Conservation (phyloP, 108 stramenopile species). For the Stephanodiscus triporus region DNA sequence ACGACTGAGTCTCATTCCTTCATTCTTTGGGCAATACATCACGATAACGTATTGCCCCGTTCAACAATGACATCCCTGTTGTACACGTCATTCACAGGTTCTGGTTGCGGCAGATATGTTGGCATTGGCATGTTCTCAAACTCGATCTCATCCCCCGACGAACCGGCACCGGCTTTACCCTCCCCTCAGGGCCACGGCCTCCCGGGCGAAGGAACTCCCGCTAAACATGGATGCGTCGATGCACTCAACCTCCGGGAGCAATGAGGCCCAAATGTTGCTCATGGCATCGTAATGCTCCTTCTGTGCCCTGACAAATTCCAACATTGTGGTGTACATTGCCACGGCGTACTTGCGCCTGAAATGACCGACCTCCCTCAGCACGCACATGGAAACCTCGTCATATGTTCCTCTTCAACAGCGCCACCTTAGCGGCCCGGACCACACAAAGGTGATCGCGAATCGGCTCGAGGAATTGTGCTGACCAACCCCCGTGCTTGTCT, state of each 20-base stretch:
- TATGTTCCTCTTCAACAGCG: constrained; percentile 74
- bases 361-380: constrained; percentile 63
- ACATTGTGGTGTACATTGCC: constrained; percentile 64
- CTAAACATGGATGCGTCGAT: constrained; percentile 8
- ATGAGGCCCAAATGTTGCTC: constrained; percentile 54
- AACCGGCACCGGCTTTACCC: constrained; percentile 3
- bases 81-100: constrained; percentile 21
- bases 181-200: constrained; percentile 20
- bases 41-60: constrained; percentile 42
- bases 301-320: constrained; percentile 67
- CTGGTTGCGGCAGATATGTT: constrained; percentile 35
- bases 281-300: constrained; percentile 64
- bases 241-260: constrained; percentile 57
- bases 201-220: constrained; percentile 26
- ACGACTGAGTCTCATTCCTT: not conserved
- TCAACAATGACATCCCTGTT: constrained; percentile 11
- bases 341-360: constrained; percentile 56
- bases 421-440: constrained; percentile 77
- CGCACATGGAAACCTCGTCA: constrained; percentile 57
- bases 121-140: constrained; percentile 35
- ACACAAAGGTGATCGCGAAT: constrained; percentile 74
- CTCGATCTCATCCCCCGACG: not conserved
- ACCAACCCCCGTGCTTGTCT: constrained; percentile 69
- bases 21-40: constrained; percentile 39
- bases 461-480: constrained; percentile 63